Base-by-base conservation (phyloP, 2,329 filamentous ascomycete genomes). In the Aspergillus clavatus region DNA sequence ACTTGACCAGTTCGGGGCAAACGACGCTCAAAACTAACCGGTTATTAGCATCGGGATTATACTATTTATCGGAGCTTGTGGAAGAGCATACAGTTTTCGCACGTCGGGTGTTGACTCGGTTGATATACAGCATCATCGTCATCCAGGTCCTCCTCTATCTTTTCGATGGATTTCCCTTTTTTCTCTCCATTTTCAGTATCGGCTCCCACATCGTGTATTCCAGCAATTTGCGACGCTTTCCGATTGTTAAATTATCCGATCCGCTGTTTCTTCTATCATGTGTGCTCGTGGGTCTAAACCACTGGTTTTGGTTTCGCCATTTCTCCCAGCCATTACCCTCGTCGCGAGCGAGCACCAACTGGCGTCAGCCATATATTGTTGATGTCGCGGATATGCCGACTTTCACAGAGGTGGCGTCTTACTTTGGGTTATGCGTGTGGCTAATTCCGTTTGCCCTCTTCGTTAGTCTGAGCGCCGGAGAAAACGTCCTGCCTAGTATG, bases 381-480 rank as follows among this genome's bases (percentile, higher is more conserved):
- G 81, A 65, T 45, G 59, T 66, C 42, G 61, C 63, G 5, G 63
- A 68, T 38, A 67, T 89, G 36, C 93, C 93, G 0, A 84, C 80
- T 28, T 98, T 98, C 66, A 90, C 88, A 14, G 89, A 97, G 72
- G 93, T 97, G 36, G 89, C 93, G 0, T 91, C 88, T 0, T 98
- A 93, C 70, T 98, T 98, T 62, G 93, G 93, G 0, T 75, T 98
- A 2, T 95, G 90, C 59, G 90, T 98, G 0, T 98, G 93, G 93
- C 77, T 98, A 1, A 87, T 97, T 0, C 93, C 93, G 0, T 98
- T 98, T 63, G 83, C 90, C 12, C 77, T 98, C 11, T 98, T 98
- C 62, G 91, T 98, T 40, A 95, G 87, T 59, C 71, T 98, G 33
- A 95, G 88, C 14, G 93, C 93, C 0, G 89, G 89, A 43, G 93